Evolutionary conservation across 257 asterid species (phyloP).

Genomic region (Nicotiana benthamiana): DNA sequence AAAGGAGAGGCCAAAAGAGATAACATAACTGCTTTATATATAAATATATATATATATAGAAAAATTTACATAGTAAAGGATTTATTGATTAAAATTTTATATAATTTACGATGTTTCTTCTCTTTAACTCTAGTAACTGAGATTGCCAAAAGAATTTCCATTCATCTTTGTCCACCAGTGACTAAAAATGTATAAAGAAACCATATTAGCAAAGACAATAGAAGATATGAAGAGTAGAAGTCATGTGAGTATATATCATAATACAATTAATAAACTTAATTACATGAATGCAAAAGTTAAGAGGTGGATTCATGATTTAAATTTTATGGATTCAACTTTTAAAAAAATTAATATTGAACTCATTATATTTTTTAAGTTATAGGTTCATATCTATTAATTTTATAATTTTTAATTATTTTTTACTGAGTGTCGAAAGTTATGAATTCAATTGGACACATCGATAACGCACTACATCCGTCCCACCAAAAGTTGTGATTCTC

Average conservation of each 20-base stretch:
- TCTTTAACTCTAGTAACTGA: constrained; percentile 59
- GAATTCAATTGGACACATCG: no score
- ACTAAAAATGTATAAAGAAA: constrained; percentile 26
- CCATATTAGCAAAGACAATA: constrained; percentile 6
- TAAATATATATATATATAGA: not conserved
- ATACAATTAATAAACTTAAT: not conserved
- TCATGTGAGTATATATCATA: not conserved
- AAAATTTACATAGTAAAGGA: not conserved
- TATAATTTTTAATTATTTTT: no score
- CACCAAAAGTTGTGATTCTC: not conserved
- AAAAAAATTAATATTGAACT: no score
- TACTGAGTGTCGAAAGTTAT: no score
- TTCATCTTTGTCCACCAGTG: constrained; percentile 38
- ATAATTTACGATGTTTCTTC: constrained; percentile 31
- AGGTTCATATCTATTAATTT: no score
- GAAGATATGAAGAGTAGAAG: not conserved
- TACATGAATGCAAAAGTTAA: not conserved
- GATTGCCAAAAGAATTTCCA: constrained; percentile 72
- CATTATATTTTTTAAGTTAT: no score
- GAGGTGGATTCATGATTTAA: no score
- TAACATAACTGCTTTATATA: not conserved
- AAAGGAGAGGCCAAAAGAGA: not conserved
- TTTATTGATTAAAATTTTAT: not conserved
- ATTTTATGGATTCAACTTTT: no score
- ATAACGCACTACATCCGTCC: no score